Conservation (phyloP, 1,284 basidiomycete genomes). For the Irpex rosettiformis region DNA sequence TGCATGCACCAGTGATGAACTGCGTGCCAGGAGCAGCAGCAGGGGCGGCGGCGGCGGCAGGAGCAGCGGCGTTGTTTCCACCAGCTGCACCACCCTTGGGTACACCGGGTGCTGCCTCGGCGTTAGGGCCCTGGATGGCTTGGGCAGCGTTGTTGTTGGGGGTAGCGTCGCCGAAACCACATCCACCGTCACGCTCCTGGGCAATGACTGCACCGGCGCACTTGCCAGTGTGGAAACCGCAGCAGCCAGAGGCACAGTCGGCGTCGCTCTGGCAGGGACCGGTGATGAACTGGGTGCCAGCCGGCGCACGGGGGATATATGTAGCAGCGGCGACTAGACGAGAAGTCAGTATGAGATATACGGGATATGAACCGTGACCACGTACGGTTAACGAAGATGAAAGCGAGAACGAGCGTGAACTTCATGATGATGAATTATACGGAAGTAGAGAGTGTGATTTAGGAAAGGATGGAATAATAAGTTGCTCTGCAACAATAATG, state of each 20-base stretch:
- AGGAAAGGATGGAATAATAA: not conserved
- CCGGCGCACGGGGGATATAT: not conserved
- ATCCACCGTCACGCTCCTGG: conserved; percentile 2
- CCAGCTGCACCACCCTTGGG: not conserved
- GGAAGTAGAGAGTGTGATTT: not conserved
- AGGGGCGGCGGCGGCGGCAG: not conserved
- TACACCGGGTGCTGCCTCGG: not conserved
- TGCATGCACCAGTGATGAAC: not conserved
- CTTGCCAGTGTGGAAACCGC: not conserved
- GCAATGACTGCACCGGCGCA: not conserved
- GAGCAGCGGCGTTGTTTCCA: not conserved
- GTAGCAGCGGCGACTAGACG: not conserved
- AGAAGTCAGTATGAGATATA: not conserved
- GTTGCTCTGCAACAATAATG: conserved; percentile 4
- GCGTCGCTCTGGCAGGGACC: not conserved
- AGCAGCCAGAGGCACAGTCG: conserved; percentile 1
- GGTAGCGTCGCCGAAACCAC: not conserved
- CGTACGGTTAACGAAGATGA: conserved; percentile 2
- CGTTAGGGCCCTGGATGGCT: conserved; percentile 2
- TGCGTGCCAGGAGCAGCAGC: not conserved
- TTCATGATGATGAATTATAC: conserved; percentile 1
- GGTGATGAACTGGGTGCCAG: conserved; percentile 1
- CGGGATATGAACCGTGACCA: not conserved
- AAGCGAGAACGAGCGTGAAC: not conserved
- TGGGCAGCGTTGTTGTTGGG: conserved; percentile 2